phyloP scores from a whole-genome alignment of 2,329 filamentous ascomycete genomes.

The Pseudogymnoascus sp. region DNA sequence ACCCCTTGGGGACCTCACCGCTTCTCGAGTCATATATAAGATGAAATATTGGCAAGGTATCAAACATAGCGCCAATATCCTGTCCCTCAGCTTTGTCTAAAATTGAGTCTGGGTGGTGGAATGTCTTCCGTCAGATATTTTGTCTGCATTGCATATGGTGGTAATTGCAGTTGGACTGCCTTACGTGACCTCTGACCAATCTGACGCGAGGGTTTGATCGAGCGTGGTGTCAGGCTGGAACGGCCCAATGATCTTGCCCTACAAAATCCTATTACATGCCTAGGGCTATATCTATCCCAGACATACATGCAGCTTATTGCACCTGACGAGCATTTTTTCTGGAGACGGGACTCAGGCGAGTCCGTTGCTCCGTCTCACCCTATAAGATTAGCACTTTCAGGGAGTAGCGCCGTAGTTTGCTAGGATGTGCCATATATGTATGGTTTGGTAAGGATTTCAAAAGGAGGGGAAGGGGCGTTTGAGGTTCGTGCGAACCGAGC shows the following conservation, averaged over 20 bases:
- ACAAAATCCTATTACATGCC: neutral
- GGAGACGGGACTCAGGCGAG: neutral
- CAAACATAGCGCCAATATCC: neutral
- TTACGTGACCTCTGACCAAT: neutral
- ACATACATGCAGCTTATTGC: conserved; percentile 7
- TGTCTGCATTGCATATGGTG: conserved; percentile 5
- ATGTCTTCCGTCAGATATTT: neutral
- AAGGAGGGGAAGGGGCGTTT: neutral
- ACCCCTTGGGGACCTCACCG: conserved; percentile 2
- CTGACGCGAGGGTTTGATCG: neutral
- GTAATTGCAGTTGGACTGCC: conserved; percentile 4
- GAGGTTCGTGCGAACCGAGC: conserved; percentile 9
- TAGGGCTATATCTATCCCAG: conserved; percentile 5
- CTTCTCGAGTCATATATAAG: conserved; percentile 5
- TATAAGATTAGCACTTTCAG: neutral
- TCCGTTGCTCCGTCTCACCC: conserved; percentile 1
- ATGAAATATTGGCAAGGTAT: conserved; percentile 5
- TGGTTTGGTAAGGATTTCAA: neutral
- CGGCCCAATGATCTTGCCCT: conserved; percentile 7
- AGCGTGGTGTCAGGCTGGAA: conserved; percentile 2
- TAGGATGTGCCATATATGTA: neutral
- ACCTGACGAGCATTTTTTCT: conserved; percentile 8
- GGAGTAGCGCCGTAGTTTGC: neutral
- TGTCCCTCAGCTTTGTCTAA: neutral
- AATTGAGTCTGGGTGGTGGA: neutral